Conservation (phyloP, 306 rosid genomes). For the Hylodesmum podocarpum region DNA sequence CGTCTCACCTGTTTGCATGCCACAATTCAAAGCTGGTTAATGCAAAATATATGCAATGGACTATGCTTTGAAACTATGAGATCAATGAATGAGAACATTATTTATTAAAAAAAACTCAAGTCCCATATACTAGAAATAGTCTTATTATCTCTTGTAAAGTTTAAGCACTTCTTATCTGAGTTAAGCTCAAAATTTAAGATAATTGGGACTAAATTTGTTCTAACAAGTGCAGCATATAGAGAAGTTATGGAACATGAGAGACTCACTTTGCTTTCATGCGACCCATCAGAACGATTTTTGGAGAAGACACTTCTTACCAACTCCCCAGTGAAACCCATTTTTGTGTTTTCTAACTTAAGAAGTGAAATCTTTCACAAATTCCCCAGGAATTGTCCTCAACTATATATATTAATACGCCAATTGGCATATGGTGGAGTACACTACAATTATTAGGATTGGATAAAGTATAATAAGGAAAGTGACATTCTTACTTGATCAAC, state of each 20-base stretch:
- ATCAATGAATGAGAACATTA: not conserved
- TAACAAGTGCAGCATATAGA: not conserved
- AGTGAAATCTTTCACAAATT: conserved; percentile 19
- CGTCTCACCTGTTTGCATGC: conserved; percentile 48
- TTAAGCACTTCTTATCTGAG: no score
- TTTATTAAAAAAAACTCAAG: no score
- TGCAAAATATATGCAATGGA: not conserved
- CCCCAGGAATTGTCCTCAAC: conserved; percentile 27
- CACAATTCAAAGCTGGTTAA: conserved; percentile 29
- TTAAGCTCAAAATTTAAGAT: no score
- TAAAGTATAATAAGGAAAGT: conserved; percentile 36
- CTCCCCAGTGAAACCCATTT: conserved; percentile 84
- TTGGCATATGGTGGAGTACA: conserved; percentile 29
- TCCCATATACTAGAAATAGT: no score
- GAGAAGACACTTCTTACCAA: conserved; percentile 80
- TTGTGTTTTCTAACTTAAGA: conserved; percentile 21
- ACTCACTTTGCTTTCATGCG: conserved; percentile 70
- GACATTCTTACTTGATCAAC: conserved; percentile 36
- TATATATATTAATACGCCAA: conserved; percentile 40
- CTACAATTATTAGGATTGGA: conserved; percentile 34
- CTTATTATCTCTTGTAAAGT: no score
- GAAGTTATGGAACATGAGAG: not conserved
- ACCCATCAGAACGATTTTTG: conserved; percentile 47
- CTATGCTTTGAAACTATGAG: not conserved
- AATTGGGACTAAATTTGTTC: no score